Percentiles rank a stretch among this genome's conserved stretches.
Conservation (phyloP, 306 rosid species). For the Crotalaria pallida region DNA sequence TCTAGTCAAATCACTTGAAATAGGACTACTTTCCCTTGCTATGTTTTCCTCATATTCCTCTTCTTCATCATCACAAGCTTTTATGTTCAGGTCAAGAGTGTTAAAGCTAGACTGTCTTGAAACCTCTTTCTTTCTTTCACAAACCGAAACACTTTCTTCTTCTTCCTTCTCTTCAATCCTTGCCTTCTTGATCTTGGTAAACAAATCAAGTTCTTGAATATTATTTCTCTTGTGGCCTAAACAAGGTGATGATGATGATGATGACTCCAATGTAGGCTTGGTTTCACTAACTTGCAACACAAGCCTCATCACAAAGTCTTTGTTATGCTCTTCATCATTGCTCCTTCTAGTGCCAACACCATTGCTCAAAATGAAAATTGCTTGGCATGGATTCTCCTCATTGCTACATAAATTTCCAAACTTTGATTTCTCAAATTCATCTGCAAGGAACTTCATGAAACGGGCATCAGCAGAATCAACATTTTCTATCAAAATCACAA, state of each 20-base stretch:
- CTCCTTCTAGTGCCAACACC: conserved; percentile 21
- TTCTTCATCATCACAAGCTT: conserved; percentile 57
- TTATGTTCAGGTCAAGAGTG: conserved; percentile 75
- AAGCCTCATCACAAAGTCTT: conserved; percentile 48
- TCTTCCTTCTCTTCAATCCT: conserved; percentile 50
- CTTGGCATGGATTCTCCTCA: conserved; percentile 28
- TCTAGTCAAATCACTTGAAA: conserved; percentile 57
- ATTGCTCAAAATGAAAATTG: conserved; percentile 52
- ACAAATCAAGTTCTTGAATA: conserved; percentile 50
- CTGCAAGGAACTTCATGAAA: conserved; percentile 51
- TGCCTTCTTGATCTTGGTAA: conserved; percentile 42
- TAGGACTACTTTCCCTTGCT: conserved; percentile 43
- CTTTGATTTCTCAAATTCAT: conserved; percentile 46
- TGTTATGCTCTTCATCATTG: conserved; percentile 26
- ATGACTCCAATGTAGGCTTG: conserved; percentile 29
- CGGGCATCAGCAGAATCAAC: conserved; percentile 61
- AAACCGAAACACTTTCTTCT: conserved; percentile 20
- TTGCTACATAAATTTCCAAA: conserved; percentile 36
- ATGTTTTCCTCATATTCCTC: conserved; percentile 38
- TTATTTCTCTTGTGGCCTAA: conserved; percentile 60
- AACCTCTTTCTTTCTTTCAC: conserved; percentile 34
- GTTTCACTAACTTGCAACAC: conserved; percentile 44
- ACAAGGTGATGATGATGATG: conserved; percentile 20
- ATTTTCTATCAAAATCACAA: conserved; percentile 68
- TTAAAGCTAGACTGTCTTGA: conserved; percentile 72